Base-by-base conservation (phyloP, 2,329 filamentous ascomycete genomes). In the Arthrobotrys sphaeroides region DNA sequence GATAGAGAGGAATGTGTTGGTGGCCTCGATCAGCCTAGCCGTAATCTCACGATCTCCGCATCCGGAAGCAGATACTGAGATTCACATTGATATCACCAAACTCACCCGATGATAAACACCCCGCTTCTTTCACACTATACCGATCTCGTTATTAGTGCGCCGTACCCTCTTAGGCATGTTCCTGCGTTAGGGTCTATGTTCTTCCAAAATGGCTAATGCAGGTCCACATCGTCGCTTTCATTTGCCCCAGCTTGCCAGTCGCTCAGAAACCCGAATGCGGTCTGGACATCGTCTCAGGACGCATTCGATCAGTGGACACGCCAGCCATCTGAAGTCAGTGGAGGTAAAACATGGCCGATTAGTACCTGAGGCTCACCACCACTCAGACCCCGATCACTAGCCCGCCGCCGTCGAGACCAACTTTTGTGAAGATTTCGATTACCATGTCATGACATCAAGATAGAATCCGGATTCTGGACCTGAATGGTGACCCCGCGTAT, bases 1-100 rank as follows among this genome's bases (percentile, higher is more conserved):
- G n/a, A n/a, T n/a, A n/a, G n/a, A n/a, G n/a, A 67, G 42, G 64
- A 69, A 69, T 69, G 65, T 69, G 53, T 61, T 61, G 65, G 20
- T 28, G 3, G 12, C 20, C 20, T 36, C 18, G 62, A 67, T 67
- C 36, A 42, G 51, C 51, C 42, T 31, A 7, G 28, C 31, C 40
- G 7, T 24, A 31, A 61, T 61, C 40, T 40, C 22, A 42, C 20
- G n/a, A 42, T 26, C 0, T 62, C 66, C 57, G 66, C 66, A 70
- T 70, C 28, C 66, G 66, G 55, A 70, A 70, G 38, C 28, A 36
- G 22, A 16, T n/a, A 16, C 20, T 53, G 9, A n/a, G 18, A 33
- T 28, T 43, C 47, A 5, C 45, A n/a, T 24, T 20, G n/a, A 45
- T 47, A 24, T 68, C 49, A 24, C 0, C 12, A 28, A 55, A 9